Base-by-base conservation (phyloP, 2,329 filamentous ascomycete species). In the Monilinia fructigena region DNA sequence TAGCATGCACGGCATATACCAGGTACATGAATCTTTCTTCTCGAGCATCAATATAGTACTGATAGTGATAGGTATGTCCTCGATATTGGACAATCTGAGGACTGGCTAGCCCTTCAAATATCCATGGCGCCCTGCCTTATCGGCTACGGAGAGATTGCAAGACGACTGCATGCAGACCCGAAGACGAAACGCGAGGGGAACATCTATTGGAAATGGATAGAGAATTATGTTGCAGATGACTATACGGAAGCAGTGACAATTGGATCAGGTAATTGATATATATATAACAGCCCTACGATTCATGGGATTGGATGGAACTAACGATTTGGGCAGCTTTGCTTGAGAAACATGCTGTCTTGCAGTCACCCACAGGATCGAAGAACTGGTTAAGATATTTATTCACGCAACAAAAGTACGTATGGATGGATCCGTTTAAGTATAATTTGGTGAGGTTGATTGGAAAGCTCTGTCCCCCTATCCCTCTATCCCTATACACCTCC, bases 141-240 rank as follows among this genome's bases (percentile, higher is more conserved):
- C n/a, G 94, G 94, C 53, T 97, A 98, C 76, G 89, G 89, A 12
- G 86, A 86, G 66, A 91, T 96, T 68, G 94, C 91, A 7, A 83
- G 83, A 73, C 85, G 91, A 73, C 81, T 97, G 3, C 82, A 87
- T 72, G 81, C 81, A 18, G 87, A 90, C 68, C 79, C 83, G 59
- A 81, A 80, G n/a, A 89, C 87, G 47, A 81, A 81, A 68, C 82
- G 82, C 50, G 82, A 89, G 16, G 86, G 81, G 0, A 96, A 94
- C 76, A 82, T 79, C 23, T 98, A 96, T 79, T 95, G 90, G 89
- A 85, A 87, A 55, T 98, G 94, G 94, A 92, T 98, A 71, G 83
- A 93, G 75, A 96, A 92, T 74, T 98, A 97, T 75, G 85, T 90
- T 20, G 90, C 88, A 2, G 88, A 91, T 0, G 91, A 95, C 75